Evolutionary conservation across 2,329 filamentous ascomycete species (phyloP), one percentile per base, ranked within the genome.

Genomic region (Paradendryphiella salina): DNA sequence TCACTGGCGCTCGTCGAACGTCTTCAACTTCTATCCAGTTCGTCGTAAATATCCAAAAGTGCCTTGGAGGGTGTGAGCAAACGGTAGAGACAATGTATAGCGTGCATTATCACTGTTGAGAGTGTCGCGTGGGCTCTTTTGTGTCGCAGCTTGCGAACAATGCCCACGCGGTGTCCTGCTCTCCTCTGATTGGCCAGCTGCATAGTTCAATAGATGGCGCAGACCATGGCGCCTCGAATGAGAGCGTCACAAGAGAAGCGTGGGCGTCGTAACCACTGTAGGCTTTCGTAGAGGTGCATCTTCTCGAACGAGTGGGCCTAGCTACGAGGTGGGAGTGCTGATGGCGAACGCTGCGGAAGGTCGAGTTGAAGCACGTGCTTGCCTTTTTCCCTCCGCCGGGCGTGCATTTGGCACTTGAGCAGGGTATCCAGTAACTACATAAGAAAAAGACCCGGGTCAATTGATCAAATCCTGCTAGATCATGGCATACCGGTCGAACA

Each of bases 121-220:
- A 55, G 63, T 66, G 63, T 66, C 63, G 63, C 63, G 63, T 66
- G 63, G 60, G 63, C 61, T 61, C 46, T 53, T 56, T 59, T 55
- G 56, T 63, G 58, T 65, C 52, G 56, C 61, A 64, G 45, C 52
- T 41, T 42, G 37, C 51, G 35, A 47, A 46, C 39, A 43, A 50
- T 32, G 60, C 61, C 57, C 58, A 56, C 58, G 57, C 42, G 57
- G 46, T 50, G 54, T 50, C 36, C 42, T 44, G 39, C 46, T 45
- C 51, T 17, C 41, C 42, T 48, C 35, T 66, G 63, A 66, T 66
- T 66, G 63, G 63, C 46, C 26, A 23, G 15, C 9, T 31, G 21
- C 20, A 29, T 18, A 43, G 34, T 32, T 23, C 31, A 23, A 36
- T 40, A 36, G 26, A 52, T 50, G 48, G 32, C 21, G 38, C 47